A percentile compares a stretch with the other conserved stretches of the same genome.
These are phyloP conservation scores for Aaosphaeria pasadenensis DNA, from an alignment of 2,329 filamentous ascomycete genomes.

Conservation along the genomic window DNA sequence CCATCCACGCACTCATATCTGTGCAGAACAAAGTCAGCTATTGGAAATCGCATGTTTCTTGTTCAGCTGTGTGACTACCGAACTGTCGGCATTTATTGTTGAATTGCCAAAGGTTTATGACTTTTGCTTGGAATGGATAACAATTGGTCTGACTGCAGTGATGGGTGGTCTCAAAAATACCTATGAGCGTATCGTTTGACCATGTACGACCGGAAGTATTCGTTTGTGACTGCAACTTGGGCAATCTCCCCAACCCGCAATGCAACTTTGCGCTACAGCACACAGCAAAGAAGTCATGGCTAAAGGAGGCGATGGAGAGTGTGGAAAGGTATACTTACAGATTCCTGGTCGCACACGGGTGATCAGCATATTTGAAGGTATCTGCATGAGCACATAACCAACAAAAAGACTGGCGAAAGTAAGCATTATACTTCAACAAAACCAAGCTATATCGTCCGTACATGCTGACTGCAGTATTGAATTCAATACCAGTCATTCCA, in stretches of 20 bases:
- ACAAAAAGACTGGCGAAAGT: conserved; percentile 44
- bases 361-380: conserved; percentile 41
- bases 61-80: background rate
- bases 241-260: no score
- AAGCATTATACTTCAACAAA: background rate
- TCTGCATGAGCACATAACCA: conserved; percentile 27
- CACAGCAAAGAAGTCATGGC: no score
- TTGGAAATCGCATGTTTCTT: background rate
- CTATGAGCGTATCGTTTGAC: background rate
- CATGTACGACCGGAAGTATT: no score
- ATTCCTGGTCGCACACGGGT: conserved; percentile 16
- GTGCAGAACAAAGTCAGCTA: background rate
- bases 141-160: no score
- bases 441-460: background rate
- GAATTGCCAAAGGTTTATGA: background rate
- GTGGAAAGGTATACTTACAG: background rate
- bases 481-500: conserved; percentile 9
- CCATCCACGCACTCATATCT: conserved; percentile 28
- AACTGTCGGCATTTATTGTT: background rate
- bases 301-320: no score
- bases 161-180: no score
- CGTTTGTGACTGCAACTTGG: no score
- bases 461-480: conserved; percentile 43
- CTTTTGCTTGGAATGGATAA: background rate
- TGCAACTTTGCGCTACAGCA: no score